Conservation (phyloP, 306 rosid species). For the Nissolia schottii region DNA sequence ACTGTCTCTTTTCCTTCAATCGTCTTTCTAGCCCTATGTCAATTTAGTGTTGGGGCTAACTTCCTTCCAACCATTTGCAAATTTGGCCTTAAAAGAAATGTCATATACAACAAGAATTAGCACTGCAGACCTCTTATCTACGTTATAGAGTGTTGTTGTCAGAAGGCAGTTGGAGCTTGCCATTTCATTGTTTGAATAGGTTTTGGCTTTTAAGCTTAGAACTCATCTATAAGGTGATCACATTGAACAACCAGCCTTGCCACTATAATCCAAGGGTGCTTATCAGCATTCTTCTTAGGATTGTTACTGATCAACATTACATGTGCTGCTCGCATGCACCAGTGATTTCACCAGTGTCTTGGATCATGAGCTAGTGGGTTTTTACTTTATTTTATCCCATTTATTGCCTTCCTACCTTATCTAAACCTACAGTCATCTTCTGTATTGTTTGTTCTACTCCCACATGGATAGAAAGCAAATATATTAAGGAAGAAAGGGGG, state of each 20-base stretch:
- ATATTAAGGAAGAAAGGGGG: neutral
- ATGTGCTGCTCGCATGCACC: constrained; percentile 7
- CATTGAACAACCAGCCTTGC: neutral
- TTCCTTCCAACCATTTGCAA: neutral
- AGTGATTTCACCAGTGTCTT: neutral
- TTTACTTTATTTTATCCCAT: neutral
- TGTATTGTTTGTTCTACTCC: neutral
- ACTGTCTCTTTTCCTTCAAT: neutral
- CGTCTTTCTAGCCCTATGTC: neutral
- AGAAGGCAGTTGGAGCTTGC: neutral
- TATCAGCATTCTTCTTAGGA: neutral
- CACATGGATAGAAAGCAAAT: neutral
- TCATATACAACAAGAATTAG: neutral
- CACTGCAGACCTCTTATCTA: neutral
- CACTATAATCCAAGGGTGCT: neutral
- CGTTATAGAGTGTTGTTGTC: neutral
- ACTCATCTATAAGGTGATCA: neutral
- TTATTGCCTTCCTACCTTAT: neutral
- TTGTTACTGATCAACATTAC: neutral
- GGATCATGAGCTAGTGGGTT: neutral
- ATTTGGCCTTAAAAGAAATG: neutral
- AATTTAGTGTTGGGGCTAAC: neutral
- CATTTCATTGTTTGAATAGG: neutral
- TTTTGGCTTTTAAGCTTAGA: neutral
- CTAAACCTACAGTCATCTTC: neutral